Conservation (phyloP, 2,329 filamentous ascomycete genomes). For the Dryadomyces sulphureus region DNA sequence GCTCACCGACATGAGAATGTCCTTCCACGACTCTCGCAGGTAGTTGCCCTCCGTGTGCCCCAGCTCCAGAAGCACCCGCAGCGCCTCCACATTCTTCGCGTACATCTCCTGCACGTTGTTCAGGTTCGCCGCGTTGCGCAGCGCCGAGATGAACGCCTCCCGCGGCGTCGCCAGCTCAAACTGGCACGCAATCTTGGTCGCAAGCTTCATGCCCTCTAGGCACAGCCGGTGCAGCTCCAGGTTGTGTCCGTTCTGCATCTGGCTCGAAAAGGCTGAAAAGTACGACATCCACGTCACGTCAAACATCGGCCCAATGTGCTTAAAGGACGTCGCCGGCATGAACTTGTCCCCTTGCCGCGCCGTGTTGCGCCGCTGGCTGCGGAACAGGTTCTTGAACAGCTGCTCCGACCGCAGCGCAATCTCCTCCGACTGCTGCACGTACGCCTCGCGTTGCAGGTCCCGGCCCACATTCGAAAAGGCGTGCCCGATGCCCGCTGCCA, state of each 20-base stretch:
- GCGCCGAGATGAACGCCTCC: slow-evolving; percentile 83
- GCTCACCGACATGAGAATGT: slow-evolving; percentile 87
- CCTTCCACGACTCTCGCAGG: slow-evolving; percentile 83
- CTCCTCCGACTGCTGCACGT: slow-evolving; percentile 88
- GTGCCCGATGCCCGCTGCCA: slow-evolving; percentile 73
- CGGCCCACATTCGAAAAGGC: slow-evolving; percentile 84
- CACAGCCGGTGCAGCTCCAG: slow-evolving; percentile 83
- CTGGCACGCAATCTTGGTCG: slow-evolving; percentile 81
- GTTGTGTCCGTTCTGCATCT: slow-evolving; percentile 87
- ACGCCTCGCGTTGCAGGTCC: slow-evolving; percentile 83
- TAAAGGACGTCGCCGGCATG: slow-evolving; percentile 84
- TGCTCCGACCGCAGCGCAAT: slow-evolving; percentile 63
- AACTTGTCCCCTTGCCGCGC: slow-evolving; percentile 57
- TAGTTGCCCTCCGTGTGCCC: slow-evolving; percentile 87
- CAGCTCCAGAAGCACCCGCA: slow-evolving; percentile 83
- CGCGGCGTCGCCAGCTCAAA: slow-evolving; percentile 89
- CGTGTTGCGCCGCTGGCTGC: slow-evolving; percentile 72
- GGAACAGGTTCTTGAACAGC: slow-evolving; percentile 84
- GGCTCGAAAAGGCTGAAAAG: slow-evolving; percentile 82
- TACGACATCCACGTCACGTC: slow-evolving; percentile 99
- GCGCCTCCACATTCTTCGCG: slow-evolving; percentile 87
- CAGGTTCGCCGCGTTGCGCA: slow-evolving; percentile 88
- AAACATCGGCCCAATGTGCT: slow-evolving; percentile 96
- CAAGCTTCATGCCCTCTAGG: slow-evolving; percentile 88
- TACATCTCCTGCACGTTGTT: slow-evolving; percentile 93